Evolutionary conservation across 495 filamentous ascomycete species (phyloP).

Genomic region (Aspergillus asperescens): DNA sequence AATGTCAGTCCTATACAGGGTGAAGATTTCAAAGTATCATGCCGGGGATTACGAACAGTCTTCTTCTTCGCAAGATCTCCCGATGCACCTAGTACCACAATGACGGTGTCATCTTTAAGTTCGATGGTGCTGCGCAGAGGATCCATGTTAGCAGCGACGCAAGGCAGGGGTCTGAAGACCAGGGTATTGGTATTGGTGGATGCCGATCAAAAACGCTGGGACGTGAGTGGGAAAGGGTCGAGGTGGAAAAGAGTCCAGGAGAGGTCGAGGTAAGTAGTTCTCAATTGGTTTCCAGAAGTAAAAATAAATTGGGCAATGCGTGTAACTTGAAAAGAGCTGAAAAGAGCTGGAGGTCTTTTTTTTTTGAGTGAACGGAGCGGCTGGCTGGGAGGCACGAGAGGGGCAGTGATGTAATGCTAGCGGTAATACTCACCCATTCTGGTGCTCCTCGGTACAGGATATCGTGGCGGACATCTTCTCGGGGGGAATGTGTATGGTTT

Average conservation of each 20-base stretch:
- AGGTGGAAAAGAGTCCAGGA: not conserved
- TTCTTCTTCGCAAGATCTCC: constrained; percentile 99
- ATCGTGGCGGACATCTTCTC: constrained; percentile 58
- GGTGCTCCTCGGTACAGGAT: constrained; percentile 55
- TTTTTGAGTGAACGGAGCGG: constrained; percentile 15
- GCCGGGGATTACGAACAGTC: constrained; percentile 60
- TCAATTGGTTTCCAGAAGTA: not conserved
- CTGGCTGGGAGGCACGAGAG: constrained; percentile 27
- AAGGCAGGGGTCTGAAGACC: constrained; percentile 8
- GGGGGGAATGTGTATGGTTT: constrained; percentile 11
- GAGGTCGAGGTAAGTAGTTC: not conserved
- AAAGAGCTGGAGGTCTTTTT: not conserved
- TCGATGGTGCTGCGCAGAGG: constrained; percentile 61
- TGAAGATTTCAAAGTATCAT: not conserved
- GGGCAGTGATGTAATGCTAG: constrained; percentile 41
- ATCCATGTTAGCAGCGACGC: constrained; percentile 27
- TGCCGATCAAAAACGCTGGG: constrained; percentile 3
- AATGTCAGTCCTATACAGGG: constrained; percentile 22
- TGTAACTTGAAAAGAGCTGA: not conserved
- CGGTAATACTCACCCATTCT: constrained; percentile 56
- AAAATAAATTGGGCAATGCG: not conserved
- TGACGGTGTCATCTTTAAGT: constrained; percentile 97
- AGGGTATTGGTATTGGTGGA: constrained; percentile 9
- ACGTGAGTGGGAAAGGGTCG: not conserved
- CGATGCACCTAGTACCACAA: constrained; percentile 94